These are phyloP conservation scores for Leishmania guyanensis DNA, from an alignment of 208 protist genomes.

Conservation along the genomic window DNA sequence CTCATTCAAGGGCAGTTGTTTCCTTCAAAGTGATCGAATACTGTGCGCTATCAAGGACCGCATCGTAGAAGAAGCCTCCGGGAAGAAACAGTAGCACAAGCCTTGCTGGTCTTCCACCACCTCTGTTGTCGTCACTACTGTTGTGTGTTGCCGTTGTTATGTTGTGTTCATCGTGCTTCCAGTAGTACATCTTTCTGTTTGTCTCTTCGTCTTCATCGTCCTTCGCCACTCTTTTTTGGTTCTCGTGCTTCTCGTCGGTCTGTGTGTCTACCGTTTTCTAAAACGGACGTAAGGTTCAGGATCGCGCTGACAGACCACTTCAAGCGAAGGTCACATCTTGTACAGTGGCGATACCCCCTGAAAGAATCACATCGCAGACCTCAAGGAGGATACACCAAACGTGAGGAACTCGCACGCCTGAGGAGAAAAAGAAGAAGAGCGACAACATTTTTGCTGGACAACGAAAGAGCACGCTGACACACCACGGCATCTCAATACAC, in stretches of 20 bases:
- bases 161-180: neutral
- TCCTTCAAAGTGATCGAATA: neutral
- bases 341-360: too few relatives aligned
- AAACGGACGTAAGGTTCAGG: neutral
- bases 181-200: neutral
- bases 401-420: neutral
- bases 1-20: neutral
- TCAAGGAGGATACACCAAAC: neutral
- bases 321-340: neutral
- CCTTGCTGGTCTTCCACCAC: neutral
- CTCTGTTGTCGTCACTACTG: neutral
- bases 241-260: neutral
- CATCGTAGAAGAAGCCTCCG: neutral
- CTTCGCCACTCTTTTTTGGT: neutral
- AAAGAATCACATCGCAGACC: neutral
- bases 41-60: neutral
- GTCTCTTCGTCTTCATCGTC: neutral
- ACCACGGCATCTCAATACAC: neutral
- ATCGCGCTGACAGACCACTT: neutral
- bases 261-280: neutral
- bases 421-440: neutral
- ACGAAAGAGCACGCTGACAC: neutral
- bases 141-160: neutral
- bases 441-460: neutral
- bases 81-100: neutral